Base-by-base conservation (phyloP, 129 eudicot genomes). In the Cynara cardunculus region DNA sequence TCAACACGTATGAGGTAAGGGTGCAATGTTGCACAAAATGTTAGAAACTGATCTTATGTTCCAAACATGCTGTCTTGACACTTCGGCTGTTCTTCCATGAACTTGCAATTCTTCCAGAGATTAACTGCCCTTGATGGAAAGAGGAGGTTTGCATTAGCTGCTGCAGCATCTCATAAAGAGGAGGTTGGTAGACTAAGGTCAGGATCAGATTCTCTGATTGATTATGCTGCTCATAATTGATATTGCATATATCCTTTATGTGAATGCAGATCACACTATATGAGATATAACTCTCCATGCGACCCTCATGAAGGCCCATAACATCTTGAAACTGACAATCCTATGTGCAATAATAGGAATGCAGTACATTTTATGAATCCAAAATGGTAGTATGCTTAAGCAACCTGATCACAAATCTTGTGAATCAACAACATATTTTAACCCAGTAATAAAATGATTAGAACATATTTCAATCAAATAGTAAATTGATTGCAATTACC, bases 61-160 rank as follows among this genome's bases (percentile, higher is more conserved):
- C 8, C 30, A 46, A 78, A 80, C 59, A 28, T 75, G 80, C 44
- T 49, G 34, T 27, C 11, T 56, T 80, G 72, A 75, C 68, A 13
- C 2, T 56, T 49, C 56, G 21, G 24, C 21, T 28, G 65, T 77
- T 74, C 66, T 82, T 37, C 49, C 22, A 56, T 64, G 64, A 64
- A 69, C 73, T 19, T 78, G 14, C 56, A 32, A 25, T 41, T 75
- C 14, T 73, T 72, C 19, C 83, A 96, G 99, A 89, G 99, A 80
- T 87, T 96, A 86, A 96, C 99, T 7, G 97, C 99, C 64, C 92
- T 96, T 72, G 98, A 96, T 89, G 99, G 99, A 71, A 96, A 96
- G 80, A 84, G 99, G 80, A 84, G 98, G 83, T 96, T 96, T 76
- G 99, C 99, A 27, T 86, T 96, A 87, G 99, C 98, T 77, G 92